Conservation (phyloP, 805 yeast genomes). For the Starmerella bacillaris region DNA sequence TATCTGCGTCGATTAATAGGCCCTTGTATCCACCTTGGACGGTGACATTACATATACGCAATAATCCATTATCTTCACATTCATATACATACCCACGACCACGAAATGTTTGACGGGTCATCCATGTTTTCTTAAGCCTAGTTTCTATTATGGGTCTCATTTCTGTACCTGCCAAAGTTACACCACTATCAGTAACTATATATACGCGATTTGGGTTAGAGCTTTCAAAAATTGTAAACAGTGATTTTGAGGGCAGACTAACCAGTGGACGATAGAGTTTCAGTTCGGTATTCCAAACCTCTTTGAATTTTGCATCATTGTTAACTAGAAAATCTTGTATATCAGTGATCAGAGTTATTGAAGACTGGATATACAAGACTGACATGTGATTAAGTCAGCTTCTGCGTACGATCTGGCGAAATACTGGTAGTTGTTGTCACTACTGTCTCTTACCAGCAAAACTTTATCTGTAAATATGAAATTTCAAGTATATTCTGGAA, state of each 20-base stretch:
- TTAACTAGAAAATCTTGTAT: constrained; percentile 57
- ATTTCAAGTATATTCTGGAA: too few species aligned
- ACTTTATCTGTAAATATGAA: too few species aligned
- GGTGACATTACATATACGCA: constrained; percentile 53
- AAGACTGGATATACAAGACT: neutral
- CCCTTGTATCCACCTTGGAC: constrained; percentile 62
- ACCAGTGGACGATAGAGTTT: constrained; percentile 40
- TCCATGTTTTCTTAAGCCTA: constrained; percentile 55
- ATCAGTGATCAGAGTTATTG: constrained; percentile 34
- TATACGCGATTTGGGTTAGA: constrained; percentile 19
- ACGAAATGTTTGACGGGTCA: constrained; percentile 43
- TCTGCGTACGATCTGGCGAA: too few species aligned
- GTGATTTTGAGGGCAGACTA: constrained; percentile 10
- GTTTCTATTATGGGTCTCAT: constrained; percentile 33
- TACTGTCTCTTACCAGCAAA: too few species aligned
- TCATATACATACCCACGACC: constrained; percentile 61
- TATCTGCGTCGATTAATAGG: constrained; percentile 38
- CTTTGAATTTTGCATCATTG: constrained; percentile 42
- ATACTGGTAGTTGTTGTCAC: too few species aligned
- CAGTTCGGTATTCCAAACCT: constrained; percentile 52
- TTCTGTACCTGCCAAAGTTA: constrained; percentile 23
- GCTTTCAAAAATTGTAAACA: constrained; percentile 21
- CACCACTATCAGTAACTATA: constrained; percentile 20
- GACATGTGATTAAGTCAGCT: too few species aligned
- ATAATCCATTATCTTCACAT: constrained; percentile 29